phyloP scores from a whole-genome alignment of 352 stramenopile genomes.

The Lagenidium sp. region DNA sequence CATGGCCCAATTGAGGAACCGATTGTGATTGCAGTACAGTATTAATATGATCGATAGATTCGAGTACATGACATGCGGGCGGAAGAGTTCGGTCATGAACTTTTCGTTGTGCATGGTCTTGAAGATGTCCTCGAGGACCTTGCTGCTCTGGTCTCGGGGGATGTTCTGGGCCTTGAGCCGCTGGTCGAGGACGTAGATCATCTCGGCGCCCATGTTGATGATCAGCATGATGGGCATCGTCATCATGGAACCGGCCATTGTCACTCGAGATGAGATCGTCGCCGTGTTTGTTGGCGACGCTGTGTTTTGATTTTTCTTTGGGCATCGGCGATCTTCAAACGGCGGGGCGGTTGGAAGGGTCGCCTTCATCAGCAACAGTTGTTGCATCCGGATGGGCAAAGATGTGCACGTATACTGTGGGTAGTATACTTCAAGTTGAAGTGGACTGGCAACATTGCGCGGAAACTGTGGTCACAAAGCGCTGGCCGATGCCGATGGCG shows the following conservation, averaged over 20 bases:
- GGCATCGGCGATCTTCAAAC: neutral
- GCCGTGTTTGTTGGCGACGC: no score
- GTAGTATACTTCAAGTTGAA: neutral
- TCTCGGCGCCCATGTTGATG: constrained; percentile 92
- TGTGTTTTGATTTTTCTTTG: no score
- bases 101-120: constrained; percentile 90
- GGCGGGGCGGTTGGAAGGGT: neutral
- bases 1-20: no score
- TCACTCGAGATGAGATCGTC: neutral
- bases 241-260: constrained; percentile 62
- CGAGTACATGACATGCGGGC: constrained; percentile 89
- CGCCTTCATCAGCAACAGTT: neutral
- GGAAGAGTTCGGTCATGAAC: constrained; percentile 90
- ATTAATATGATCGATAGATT: no score
- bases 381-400: neutral
- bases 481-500: no score
- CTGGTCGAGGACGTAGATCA: constrained; percentile 92
- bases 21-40: no score
- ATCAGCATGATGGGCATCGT: constrained; percentile 91
- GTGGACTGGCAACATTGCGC: no score
- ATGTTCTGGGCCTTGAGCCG: constrained; percentile 89
- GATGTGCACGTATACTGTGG: neutral
- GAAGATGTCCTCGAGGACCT: constrained; percentile 89
- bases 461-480: no score
- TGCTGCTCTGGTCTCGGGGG: constrained; percentile 80